Evolutionary conservation across 441 rosid species (phyloP).

Genomic region (Pelargonium myrrhifolium): DNA sequence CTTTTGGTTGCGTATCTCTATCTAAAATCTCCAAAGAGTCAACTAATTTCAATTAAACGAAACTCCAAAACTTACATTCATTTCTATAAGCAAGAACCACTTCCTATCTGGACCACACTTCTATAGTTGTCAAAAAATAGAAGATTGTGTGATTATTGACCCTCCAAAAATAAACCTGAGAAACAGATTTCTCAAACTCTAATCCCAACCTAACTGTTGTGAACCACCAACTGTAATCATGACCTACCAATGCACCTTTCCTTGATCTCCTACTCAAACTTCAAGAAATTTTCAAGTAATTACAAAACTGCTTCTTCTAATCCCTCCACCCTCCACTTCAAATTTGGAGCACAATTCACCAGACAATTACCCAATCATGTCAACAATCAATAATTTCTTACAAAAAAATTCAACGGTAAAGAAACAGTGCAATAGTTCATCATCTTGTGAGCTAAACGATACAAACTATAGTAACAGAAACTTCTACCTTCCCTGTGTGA

Average conservation of each 20-base stretch:
- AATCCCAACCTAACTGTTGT: not conserved
- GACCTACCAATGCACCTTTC: not conserved
- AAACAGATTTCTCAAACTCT: not conserved
- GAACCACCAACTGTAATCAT: not conserved
- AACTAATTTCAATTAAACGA: not conserved
- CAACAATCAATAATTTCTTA: not conserved
- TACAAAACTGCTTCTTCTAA: not conserved
- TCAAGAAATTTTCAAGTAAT: not conserved
- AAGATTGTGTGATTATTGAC: not conserved
- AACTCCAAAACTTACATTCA: not conserved
- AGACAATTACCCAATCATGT: not conserved
- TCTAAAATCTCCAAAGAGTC: not conserved
- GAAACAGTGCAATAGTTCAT: not conserved
- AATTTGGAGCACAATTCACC: not conserved
- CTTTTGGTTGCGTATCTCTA: not conserved
- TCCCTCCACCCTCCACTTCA: not conserved
- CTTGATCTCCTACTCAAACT: not conserved
- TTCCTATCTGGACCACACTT: not conserved
- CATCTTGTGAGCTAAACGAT: not conserved
- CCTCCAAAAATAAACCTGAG: not conserved
- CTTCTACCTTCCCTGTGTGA: constrained; percentile 82
- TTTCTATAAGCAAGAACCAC: not conserved
- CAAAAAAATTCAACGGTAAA: not conserved
- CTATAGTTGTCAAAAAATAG: not conserved
- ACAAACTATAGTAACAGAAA: not conserved